phyloP scores from a whole-genome alignment of 2,329 filamentous ascomycete species.

The Didymella pinodella region DNA sequence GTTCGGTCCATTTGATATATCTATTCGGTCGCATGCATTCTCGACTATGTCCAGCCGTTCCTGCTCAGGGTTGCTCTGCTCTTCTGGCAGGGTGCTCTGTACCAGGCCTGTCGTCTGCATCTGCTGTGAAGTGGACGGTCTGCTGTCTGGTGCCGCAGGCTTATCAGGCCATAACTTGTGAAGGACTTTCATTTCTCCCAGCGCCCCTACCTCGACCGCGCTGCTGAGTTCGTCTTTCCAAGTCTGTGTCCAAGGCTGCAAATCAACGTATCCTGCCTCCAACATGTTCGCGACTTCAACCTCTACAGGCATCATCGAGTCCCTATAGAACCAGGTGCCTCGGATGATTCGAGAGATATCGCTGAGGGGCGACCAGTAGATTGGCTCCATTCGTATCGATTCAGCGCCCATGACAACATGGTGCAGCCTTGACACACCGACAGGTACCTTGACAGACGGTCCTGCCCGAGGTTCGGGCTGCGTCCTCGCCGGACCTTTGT shows the following conservation, averaged over 20 bases:
- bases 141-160: conserved; percentile 61
- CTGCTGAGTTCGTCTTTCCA: conserved; percentile 92
- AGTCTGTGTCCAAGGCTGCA: conserved; percentile 88
- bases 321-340: conserved; percentile 97
- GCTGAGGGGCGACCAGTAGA: conserved; percentile 96
- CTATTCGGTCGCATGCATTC: conserved; percentile 57
- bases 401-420: conserved; percentile 78
- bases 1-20: conserved; percentile 56
- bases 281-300: conserved; percentile 87
- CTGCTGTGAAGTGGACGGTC: conserved; percentile 50
- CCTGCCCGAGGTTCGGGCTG: conserved; percentile 39
- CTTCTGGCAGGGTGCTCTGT: conserved; percentile 45
- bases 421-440: conserved; percentile 89
- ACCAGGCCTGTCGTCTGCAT: conserved; percentile 40
- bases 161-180: conserved; percentile 81
- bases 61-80: conserved; percentile 54
- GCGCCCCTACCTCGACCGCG: conserved; percentile 86
- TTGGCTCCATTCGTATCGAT: conserved; percentile 81
- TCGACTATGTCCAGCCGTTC: conserved; percentile 55
- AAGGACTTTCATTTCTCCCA: conserved; percentile 89
- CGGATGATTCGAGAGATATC: conserved; percentile 83
- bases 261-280: conserved; percentile 86
- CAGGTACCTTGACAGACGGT: conserved; percentile 70
- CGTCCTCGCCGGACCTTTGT: conserved; percentile 36
- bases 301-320: conserved; percentile 91